These are phyloP conservation scores for Albizia julibrissin DNA, from an alignment of 306 rosid genomes.

Conservation along the genomic window DNA sequence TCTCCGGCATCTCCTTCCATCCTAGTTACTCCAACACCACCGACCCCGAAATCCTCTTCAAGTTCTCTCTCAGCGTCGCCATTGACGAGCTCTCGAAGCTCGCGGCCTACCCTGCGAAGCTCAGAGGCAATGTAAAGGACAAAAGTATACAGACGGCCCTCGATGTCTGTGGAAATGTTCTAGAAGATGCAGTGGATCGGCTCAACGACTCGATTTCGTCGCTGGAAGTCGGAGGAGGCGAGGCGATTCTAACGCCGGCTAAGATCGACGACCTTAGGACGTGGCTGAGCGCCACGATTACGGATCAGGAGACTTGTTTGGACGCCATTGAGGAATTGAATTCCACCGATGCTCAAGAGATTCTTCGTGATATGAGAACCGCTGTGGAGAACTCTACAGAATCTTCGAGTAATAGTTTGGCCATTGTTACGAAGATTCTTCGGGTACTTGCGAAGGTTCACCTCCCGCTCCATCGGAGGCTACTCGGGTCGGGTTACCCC, in stretches of 20 bases:
- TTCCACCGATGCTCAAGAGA: constrained; percentile 33
- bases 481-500: constrained; percentile 56
- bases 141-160: constrained; percentile 34
- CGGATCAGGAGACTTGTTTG: constrained; percentile 82
- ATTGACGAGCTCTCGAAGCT: constrained; percentile 57
- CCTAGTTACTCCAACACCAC: constrained; percentile 57
- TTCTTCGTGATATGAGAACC: constrained; percentile 17
- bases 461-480: constrained; percentile 60
- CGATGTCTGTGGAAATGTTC: constrained; percentile 43
- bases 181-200: constrained; percentile 61
- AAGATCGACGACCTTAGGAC: constrained; percentile 53
- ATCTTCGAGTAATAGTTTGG: constrained; percentile 78
- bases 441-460: constrained; percentile 42
- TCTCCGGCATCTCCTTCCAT: constrained; percentile 45
- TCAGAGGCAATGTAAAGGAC: constrained; percentile 31
- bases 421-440: constrained; percentile 65
- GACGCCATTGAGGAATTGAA: constrained; percentile 69
- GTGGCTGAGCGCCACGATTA: constrained; percentile 76
- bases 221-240: constrained; percentile 28
- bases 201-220: constrained; percentile 65
- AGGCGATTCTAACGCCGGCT: constrained; percentile 35
- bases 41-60: constrained; percentile 67
- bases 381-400: constrained; percentile 70
- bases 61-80: constrained; percentile 79
- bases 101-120: constrained; percentile 12